These are phyloP conservation scores for Phytophthora megakarya DNA, from an alignment of 352 stramenopile species.

Conservation along the genomic window DNA sequence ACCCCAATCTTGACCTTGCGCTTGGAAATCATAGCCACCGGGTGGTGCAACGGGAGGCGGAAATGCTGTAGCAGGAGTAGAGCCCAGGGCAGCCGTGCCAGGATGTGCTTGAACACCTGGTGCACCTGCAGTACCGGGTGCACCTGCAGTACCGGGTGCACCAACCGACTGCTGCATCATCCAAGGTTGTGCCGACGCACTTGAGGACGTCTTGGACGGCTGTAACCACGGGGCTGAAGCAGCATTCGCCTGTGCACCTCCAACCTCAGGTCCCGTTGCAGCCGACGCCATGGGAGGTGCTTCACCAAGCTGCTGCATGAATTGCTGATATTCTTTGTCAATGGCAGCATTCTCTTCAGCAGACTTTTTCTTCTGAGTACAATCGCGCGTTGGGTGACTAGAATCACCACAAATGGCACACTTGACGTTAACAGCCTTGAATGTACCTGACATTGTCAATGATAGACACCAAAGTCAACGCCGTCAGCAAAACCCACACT, in stretches of 20 bases:
- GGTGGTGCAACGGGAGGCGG: constrained; percentile 45
- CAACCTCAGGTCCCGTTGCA: constrained; percentile 35
- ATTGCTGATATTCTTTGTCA: constrained; percentile 86
- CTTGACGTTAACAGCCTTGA: constrained; percentile 90
- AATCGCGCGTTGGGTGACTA: constrained; percentile 97
- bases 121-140: constrained; percentile 33
- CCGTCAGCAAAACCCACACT: constrained; percentile 24
- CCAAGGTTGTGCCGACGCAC: constrained; percentile 56
- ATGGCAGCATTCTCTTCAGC: constrained; percentile 76
- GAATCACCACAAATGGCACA: constrained; percentile 99
- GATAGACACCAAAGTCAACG: not conserved
- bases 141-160: constrained; percentile 39
- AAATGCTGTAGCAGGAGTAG: constrained; percentile 57
- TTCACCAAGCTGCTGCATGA: constrained; percentile 88
- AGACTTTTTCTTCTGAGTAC: constrained; percentile 88
- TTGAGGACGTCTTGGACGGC: constrained; percentile 51
- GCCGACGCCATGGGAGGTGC: constrained; percentile 70
- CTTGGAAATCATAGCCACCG: constrained; percentile 44
- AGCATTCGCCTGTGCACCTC: constrained; percentile 17
- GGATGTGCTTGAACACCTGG: constrained; percentile 29
- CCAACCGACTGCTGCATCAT: constrained; percentile 59
- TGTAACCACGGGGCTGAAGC: constrained; percentile 72
- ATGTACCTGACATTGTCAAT: constrained; percentile 45
- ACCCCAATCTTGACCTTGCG: constrained; percentile 40
- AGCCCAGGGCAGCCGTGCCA: constrained; percentile 32